Conservation (phyloP, 1,284 basidiomycete species). For the Coriolopsis trogii region DNA sequence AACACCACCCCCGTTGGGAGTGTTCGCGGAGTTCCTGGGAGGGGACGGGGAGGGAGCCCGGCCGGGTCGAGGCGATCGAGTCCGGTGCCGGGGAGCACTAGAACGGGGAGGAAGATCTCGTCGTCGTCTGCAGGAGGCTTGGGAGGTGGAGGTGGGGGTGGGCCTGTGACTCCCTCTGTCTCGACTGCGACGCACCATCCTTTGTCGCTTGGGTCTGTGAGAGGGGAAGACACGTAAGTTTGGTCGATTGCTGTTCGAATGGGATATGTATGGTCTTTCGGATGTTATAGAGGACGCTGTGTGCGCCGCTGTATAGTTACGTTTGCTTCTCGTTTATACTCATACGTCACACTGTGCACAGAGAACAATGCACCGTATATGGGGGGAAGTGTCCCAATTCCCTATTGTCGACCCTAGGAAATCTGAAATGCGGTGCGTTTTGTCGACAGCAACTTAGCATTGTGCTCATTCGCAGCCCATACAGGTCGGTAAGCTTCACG, state of each 20-base stretch:
- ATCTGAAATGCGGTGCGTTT: no score
- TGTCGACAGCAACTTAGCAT: no score
- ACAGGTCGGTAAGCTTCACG: no score
- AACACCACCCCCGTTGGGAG: conserved; percentile 26
- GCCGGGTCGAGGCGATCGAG: conserved; percentile 45
- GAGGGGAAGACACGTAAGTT: conserved; percentile 1
- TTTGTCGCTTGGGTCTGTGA: conserved; percentile 3
- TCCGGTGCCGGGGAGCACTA: conserved; percentile 35
- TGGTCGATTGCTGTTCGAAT: no score
- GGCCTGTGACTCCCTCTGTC: not conserved
- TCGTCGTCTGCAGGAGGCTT: not conserved
- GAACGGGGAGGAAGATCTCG: conserved; percentile 16
- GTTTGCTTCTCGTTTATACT: no score
- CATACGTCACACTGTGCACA: no score
- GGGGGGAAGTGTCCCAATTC: no score
- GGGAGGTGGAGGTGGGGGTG: not conserved
- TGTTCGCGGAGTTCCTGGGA: conserved; percentile 28
- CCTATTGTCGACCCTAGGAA: no score
- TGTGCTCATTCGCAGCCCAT: no score
- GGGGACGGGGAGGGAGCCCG: conserved; percentile 40
- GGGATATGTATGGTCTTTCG: not conserved
- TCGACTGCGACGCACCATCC: conserved; percentile 6
- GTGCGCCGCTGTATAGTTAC: conserved; percentile 13
- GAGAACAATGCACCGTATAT: no score
- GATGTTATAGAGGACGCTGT: conserved; percentile 10